Evolutionary conservation across 75 land plant genomes (phyloP), one percentile per base, ranked within the genome.

Genomic region (Picea glauca): DNA sequence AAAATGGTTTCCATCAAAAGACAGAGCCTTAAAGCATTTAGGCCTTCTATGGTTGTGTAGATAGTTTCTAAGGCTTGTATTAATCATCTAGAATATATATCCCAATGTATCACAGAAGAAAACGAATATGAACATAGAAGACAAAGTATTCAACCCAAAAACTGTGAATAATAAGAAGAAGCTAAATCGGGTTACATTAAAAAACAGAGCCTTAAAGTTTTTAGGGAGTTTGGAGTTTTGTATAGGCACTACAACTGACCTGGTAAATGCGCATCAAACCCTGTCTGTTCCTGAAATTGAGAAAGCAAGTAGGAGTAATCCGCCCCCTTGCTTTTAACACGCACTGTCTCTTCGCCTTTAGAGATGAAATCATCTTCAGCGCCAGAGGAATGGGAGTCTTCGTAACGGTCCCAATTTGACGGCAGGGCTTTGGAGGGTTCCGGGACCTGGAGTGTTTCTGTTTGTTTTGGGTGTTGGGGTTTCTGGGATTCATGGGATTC

Each of bases 361-460:
- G 62, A 21, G 23, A 50, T 13, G 11, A 9, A 50, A 50, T 50
- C 56, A 13, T 33, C 32, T 57, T 80, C 67, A 1, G 58, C 81
- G 2, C 26, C 33, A 12, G 21, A 76, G 50, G 30, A 60, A 21
- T 57, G 73, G 17, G 33, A 77, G 13, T 80, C 82, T 3, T 66
- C 88, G 21, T 87, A 89, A 1, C 91, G 91, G 78, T 86, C 88
- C 88, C 88, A 87, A 80, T 89, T 89, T 13, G 91, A 78, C 5
- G 88, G 90, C 1, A 88, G 82, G 14, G 12, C 14, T 40, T 6
- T 1, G 1, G 70, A 38, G 80, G 79, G 21, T 58, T 20, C 56
- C 43, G 2, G 23, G 30, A 56, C 46, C 43, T 76, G 23, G 40
- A 66, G 78, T 64, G 12, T 7, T 35, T 21, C 63, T 60, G 21